Evolutionary conservation across 2,329 filamentous ascomycete species (phyloP).

Genomic region (Myriosclerotinia scirpicola): DNA sequence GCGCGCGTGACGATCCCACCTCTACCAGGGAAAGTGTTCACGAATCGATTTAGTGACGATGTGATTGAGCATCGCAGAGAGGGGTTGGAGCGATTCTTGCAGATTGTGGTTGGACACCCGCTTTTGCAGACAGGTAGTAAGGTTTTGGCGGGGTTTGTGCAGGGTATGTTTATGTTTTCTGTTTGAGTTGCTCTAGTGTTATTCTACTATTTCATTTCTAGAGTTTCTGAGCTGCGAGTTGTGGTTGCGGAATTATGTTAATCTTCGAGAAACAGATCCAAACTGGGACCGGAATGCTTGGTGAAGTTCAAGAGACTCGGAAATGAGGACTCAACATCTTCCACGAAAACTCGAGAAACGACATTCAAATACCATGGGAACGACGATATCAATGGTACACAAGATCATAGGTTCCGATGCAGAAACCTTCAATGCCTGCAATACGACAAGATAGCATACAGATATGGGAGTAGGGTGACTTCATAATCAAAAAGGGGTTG

Average conservation of each 20-base stretch:
- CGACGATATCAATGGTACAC: conserved; percentile 15
- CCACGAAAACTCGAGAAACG: conserved; percentile 49
- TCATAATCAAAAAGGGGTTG: neutral
- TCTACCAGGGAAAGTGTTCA: conserved; percentile 94
- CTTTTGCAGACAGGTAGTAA: conserved; percentile 96
- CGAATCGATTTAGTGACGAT: conserved; percentile 95
- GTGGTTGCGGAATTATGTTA: neutral
- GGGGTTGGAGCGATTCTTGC: conserved; percentile 90
- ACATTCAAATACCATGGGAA: conserved; percentile 33
- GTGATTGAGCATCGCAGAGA: conserved; percentile 94
- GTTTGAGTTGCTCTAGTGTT: neutral
- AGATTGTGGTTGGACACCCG: conserved; percentile 96
- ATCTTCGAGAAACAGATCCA: conserved; percentile 55
- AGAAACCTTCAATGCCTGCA: neutral
- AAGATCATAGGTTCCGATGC: conserved; percentile 4
- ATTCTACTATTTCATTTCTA: conserved; percentile 2
- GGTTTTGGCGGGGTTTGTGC: conserved; percentile 92
- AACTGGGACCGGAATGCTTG: conserved; percentile 92
- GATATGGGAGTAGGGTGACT: conserved; percentile 4
- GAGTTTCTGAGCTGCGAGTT: neutral
- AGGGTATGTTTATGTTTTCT: conserved; percentile 63
- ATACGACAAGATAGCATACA: conserved; percentile 11
- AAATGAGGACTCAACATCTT: conserved; percentile 34
- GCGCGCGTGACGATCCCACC: conserved; percentile 95
- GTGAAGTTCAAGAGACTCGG: conserved; percentile 50